These are phyloP conservation scores for Candida silvicultrix DNA, from an alignment of 805 yeast species.

Conservation along the genomic window DNA sequence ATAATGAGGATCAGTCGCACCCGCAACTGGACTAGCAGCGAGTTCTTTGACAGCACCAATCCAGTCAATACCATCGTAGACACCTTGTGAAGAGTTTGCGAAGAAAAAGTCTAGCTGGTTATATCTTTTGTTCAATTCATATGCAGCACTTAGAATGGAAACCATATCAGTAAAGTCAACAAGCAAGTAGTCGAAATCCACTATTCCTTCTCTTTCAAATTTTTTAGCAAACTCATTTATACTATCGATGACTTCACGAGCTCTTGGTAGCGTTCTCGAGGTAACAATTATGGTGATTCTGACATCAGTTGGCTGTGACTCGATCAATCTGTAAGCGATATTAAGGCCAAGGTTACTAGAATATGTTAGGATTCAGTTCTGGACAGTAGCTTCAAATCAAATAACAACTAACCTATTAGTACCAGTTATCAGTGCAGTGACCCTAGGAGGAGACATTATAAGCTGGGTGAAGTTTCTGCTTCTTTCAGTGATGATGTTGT, in stretches of 20 bases:
- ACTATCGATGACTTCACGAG: slow-evolving; percentile 59
- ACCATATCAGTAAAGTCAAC: slow-evolving; percentile 92
- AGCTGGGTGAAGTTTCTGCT: too few relatives aligned
- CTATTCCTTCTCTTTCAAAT: slow-evolving; percentile 41
- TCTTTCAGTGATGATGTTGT: too few relatives aligned
- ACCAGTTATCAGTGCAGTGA: slow-evolving; percentile 41
- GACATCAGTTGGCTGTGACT: slow-evolving; percentile 43
- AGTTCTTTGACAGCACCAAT: slow-evolving; percentile 66
- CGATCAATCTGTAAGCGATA: slow-evolving; percentile 74
- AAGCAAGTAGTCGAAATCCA: slow-evolving; percentile 82
- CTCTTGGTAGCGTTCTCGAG: slow-evolving; percentile 83
- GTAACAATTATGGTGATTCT: slow-evolving; percentile 80
- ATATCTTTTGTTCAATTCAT: slow-evolving; percentile 63
- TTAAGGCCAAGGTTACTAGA: slow-evolving; percentile 73
- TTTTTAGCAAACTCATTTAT: slow-evolving; percentile 42
- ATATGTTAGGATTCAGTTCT: neutral
- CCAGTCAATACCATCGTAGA: slow-evolving; percentile 85
- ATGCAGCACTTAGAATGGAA: slow-evolving; percentile 66
- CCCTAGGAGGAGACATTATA: slow-evolving; percentile 12
- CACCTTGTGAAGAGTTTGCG: slow-evolving; percentile 88
- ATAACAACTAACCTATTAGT: slow-evolving; percentile 28
- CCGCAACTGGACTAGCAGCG: slow-evolving; percentile 58
- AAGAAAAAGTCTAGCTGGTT: slow-evolving; percentile 68
- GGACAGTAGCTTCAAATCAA: neutral
- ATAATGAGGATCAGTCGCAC: slow-evolving; percentile 84